Conservation (phyloP, 306 rosid genomes). For the Cercis canadensis region DNA sequence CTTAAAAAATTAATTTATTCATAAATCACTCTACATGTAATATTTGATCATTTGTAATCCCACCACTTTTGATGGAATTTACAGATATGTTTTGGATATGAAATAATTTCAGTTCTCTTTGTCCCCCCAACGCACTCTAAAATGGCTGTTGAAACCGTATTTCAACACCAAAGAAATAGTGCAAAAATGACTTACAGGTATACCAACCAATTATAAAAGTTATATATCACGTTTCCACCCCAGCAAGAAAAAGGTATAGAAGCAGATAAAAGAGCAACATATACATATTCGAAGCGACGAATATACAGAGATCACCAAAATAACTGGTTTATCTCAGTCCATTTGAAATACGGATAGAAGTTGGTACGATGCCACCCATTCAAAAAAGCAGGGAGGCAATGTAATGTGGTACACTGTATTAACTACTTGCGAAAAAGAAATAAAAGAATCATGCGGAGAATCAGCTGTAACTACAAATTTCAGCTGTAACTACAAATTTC, state of each 20-base stretch:
- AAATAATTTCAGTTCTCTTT: too few species aligned
- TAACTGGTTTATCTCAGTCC: conserved; percentile 25
- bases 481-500: conserved; percentile 54
- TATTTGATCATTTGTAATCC: too few species aligned
- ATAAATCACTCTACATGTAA: too few species aligned
- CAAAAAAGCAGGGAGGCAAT: conserved; percentile 64
- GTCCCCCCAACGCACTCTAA: too few species aligned
- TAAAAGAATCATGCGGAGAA: conserved; percentile 49
- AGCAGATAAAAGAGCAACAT: background rate
- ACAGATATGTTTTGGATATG: too few species aligned
- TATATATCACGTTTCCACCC: conserved; percentile 2
- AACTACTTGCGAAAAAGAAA: conserved; percentile 38
- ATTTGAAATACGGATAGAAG: conserved; percentile 36
- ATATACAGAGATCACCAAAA: conserved; percentile 16
- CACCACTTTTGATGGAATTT: too few species aligned
- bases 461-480: conserved; percentile 54
- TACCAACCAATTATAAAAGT: too few species aligned
- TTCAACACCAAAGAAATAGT: too few species aligned
- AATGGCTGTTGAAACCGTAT: too few species aligned
- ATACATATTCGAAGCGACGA: background rate
- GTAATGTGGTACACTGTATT: conserved; percentile 45
- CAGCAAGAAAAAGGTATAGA: too few species aligned
- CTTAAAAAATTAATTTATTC: too few species aligned
- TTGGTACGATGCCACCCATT: conserved; percentile 55
- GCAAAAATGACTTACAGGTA: too few species aligned